Evolutionary conservation across 2,329 filamentous ascomycete genomes (phyloP).

Genomic region (Tricladium varicosporioides): DNA sequence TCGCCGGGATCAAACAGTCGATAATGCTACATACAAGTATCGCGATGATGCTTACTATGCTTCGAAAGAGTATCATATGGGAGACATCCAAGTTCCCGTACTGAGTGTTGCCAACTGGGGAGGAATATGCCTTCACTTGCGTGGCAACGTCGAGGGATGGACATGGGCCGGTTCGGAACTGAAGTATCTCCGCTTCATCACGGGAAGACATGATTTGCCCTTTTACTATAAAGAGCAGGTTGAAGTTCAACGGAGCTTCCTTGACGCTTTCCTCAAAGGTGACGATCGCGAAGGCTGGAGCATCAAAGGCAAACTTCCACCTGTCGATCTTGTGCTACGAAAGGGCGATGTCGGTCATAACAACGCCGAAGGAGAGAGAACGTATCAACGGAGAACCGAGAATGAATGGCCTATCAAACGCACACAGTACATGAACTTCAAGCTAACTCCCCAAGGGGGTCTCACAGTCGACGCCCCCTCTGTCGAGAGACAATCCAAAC

Average conservation of each 20-base stretch:
- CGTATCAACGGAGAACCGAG: slow-evolving; percentile 54
- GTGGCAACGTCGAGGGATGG: slow-evolving; percentile 68
- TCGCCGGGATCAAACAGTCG: slow-evolving; percentile 41
- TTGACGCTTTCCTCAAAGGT: slow-evolving; percentile 69
- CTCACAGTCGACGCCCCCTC: background rate
- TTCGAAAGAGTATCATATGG: slow-evolving; percentile 53
- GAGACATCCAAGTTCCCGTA: slow-evolving; percentile 65
- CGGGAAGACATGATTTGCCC: slow-evolving; percentile 67
- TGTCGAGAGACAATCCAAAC: background rate
- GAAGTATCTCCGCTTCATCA: slow-evolving; percentile 70
- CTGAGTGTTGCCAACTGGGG: slow-evolving; percentile 71
- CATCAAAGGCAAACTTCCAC: slow-evolving; percentile 53
- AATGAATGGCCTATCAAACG: slow-evolving; percentile 65
- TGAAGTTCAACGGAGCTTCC: slow-evolving; percentile 63
- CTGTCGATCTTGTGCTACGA: slow-evolving; percentile 59
- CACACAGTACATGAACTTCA: slow-evolving; percentile 62
- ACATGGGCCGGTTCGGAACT: slow-evolving; percentile 60
- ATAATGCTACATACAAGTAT: slow-evolving; percentile 51
- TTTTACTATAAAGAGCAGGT: slow-evolving; percentile 72
- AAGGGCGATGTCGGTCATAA: slow-evolving; percentile 69
- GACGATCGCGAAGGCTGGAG: slow-evolving; percentile 61
- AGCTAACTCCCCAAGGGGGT: slow-evolving; percentile 38
- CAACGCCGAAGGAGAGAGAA: slow-evolving; percentile 57
- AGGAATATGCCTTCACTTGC: slow-evolving; percentile 65
- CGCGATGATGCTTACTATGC: slow-evolving; percentile 43